A percentile compares a stretch with the other conserved stretches of the same genome.
phyloP scores from a whole-genome alignment of 805 yeast species.

The Sugiyamaella smithiae region DNA sequence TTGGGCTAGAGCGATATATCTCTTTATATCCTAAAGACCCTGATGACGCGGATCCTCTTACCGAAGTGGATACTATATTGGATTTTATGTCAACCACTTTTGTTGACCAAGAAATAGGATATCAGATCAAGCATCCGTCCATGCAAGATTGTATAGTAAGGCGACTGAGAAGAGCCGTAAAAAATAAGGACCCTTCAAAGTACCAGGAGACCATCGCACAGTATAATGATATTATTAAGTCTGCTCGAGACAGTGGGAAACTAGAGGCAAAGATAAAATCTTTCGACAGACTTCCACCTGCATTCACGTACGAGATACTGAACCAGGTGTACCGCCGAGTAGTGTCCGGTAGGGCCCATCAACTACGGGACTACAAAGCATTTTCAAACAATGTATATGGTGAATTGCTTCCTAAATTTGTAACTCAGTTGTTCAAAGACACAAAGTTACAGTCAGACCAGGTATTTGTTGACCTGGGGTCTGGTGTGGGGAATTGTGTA shows the following conservation, averaged over 20 bases:
- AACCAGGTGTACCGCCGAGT: slow-evolving; percentile 72
- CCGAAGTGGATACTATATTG: slow-evolving; percentile 56
- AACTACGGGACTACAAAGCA: slow-evolving; percentile 70
- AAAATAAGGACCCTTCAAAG: slow-evolving; percentile 30
- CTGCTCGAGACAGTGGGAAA: slow-evolving; percentile 36
- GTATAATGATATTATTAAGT: slow-evolving; percentile 43
- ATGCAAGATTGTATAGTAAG: slow-evolving; percentile 35
- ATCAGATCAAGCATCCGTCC: slow-evolving; percentile 28
- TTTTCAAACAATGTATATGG: slow-evolving; percentile 92
- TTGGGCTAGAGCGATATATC: slow-evolving; percentile 22
- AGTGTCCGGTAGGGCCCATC: slow-evolving; percentile 69
- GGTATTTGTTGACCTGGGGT: slow-evolving; percentile 83
- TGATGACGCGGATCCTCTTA: slow-evolving; percentile 59
- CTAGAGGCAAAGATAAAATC: slow-evolving; percentile 34
- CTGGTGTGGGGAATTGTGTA: slow-evolving; percentile 92
- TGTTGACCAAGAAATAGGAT: slow-evolving; percentile 39
- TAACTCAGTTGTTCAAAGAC: slow-evolving; percentile 60
- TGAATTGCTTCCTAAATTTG: slow-evolving; percentile 76
- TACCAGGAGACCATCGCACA: slow-evolving; percentile 39
- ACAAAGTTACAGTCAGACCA: slow-evolving; percentile 53
- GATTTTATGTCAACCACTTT: slow-evolving; percentile 41
- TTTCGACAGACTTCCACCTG: slow-evolving; percentile 19
- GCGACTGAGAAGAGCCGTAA: slow-evolving; percentile 29
- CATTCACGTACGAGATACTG: slow-evolving; percentile 61
- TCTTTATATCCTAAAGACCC: slow-evolving; percentile 17